Conservation (phyloP, 768 basidiomycete genomes). For the Suillus plorans region DNA sequence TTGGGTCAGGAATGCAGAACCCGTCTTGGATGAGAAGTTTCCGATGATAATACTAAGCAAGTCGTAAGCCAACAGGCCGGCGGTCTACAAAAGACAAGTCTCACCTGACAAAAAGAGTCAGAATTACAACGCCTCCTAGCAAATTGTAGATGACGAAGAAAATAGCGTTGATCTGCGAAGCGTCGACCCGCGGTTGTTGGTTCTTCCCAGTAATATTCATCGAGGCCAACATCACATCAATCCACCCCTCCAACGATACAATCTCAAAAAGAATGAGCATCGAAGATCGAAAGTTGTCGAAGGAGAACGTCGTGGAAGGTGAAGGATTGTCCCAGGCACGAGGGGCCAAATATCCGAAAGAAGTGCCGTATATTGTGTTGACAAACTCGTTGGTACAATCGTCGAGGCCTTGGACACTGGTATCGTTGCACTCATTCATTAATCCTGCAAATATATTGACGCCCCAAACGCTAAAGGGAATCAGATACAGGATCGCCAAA, state of each 20-base stretch:
- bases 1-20: slow-evolving; percentile 80
- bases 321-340: slow-evolving; percentile 89
- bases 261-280: slow-evolving; percentile 95
- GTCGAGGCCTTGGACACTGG: slow-evolving; percentile 43
- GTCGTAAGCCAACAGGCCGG: background rate
- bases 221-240: slow-evolving; percentile 85
- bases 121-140: slow-evolving; percentile 84
- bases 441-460: slow-evolving; percentile 88
- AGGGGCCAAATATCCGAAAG: slow-evolving; percentile 74
- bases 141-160: slow-evolving; percentile 93
- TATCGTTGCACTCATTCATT: slow-evolving; percentile 85
- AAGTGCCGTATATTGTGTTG: slow-evolving; percentile 56
- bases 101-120: slow-evolving; percentile 89
- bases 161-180: slow-evolving; percentile 78
- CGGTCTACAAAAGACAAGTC: slow-evolving; percentile 17
- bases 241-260: slow-evolving; percentile 94
- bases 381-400: slow-evolving; percentile 78
- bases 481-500: slow-evolving; percentile 88
- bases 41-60: slow-evolving; percentile 85
- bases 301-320: slow-evolving; percentile 81
- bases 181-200: slow-evolving; percentile 70
- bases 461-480: slow-evolving; percentile 92
- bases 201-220: slow-evolving; percentile 73
- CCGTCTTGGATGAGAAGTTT: slow-evolving; percentile 86
- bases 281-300: slow-evolving; percentile 82